A percentile compares a stretch with the other conserved stretches of the same genome.
phyloP scores from a whole-genome alignment of 2,329 filamentous ascomycete genomes.

The Mycosphaerella arachidis region DNA sequence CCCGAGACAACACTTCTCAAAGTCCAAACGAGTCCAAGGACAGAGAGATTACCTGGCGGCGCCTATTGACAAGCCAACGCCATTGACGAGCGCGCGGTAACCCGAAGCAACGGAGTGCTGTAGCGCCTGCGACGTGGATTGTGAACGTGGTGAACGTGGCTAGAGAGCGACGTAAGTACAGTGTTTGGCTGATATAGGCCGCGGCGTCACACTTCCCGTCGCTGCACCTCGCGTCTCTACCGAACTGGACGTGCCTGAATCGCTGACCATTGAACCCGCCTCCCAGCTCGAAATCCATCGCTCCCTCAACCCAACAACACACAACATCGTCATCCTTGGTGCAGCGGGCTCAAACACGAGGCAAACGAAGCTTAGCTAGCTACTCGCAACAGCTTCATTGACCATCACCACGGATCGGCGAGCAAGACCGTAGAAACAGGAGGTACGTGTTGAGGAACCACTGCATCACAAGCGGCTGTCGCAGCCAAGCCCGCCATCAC shows the following conservation, averaged over 20 bases:
- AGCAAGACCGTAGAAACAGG: neutral
- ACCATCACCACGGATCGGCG: neutral
- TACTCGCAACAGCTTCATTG: neutral
- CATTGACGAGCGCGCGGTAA: neutral
- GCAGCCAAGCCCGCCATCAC: neutral
- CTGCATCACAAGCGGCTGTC: neutral
- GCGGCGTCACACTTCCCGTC: neutral
- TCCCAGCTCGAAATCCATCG: neutral
- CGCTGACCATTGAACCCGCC: neutral
- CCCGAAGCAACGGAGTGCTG: neutral
- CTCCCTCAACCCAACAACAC: neutral
- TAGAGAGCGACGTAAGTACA: neutral
- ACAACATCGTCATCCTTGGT: neutral
- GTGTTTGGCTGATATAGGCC: neutral
- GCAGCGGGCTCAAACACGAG: neutral
- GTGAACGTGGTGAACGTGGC: neutral
- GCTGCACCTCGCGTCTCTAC: neutral
- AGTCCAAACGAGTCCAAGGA: neutral
- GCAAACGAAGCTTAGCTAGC: neutral
- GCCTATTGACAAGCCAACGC: neutral
- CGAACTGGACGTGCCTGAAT: neutral
- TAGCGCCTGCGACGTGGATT: neutral
- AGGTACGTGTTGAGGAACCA: neutral
- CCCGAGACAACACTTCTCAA: neutral
- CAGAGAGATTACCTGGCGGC: neutral